phyloP scores from a whole-genome alignment of 306 rosid species.

The Trifolium dubium region DNA sequence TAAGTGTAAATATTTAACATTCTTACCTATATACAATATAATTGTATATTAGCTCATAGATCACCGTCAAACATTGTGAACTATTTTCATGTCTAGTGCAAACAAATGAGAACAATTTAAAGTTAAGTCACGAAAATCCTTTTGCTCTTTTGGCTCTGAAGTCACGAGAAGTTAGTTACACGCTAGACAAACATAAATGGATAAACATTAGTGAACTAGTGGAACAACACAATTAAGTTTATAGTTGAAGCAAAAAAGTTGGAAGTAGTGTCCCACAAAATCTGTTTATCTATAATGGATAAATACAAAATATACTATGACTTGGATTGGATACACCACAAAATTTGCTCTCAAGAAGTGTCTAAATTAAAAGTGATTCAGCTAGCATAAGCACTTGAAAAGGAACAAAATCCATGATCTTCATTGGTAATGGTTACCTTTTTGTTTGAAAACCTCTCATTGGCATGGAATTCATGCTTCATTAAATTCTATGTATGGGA shows the following conservation, averaged over 20 bases:
- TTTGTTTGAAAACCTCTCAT: background rate
- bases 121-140: conserved; percentile 23
- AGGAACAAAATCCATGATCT: conserved; percentile 5
- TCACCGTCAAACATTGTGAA: too few relatives aligned
- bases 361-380: conserved; percentile 29
- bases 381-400: conserved; percentile 26
- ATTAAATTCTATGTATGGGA: conserved; percentile 17
- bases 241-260: conserved; percentile 25
- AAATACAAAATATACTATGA: conserved; percentile 27
- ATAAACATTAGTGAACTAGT: conserved; percentile 10
- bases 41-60: too few relatives aligned
- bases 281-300: conserved; percentile 17
- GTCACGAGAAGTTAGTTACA: conserved; percentile 39
- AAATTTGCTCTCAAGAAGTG: conserved; percentile 9
- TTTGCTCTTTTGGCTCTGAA: conserved; percentile 16
- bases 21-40: too few relatives aligned
- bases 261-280: conserved; percentile 1
- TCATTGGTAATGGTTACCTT: background rate
- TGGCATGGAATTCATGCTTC: conserved; percentile 18
- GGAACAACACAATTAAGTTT: conserved; percentile 20
- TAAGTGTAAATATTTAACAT: too few relatives aligned
- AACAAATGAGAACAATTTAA: conserved; percentile 6
- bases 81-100: too few relatives aligned
- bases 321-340: conserved; percentile 35
- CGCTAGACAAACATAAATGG: conserved; percentile 6